These are phyloP conservation scores for Botrytis cinerea DNA, from an alignment of 2,329 filamentous ascomycete genomes.

Conservation along the genomic window DNA sequence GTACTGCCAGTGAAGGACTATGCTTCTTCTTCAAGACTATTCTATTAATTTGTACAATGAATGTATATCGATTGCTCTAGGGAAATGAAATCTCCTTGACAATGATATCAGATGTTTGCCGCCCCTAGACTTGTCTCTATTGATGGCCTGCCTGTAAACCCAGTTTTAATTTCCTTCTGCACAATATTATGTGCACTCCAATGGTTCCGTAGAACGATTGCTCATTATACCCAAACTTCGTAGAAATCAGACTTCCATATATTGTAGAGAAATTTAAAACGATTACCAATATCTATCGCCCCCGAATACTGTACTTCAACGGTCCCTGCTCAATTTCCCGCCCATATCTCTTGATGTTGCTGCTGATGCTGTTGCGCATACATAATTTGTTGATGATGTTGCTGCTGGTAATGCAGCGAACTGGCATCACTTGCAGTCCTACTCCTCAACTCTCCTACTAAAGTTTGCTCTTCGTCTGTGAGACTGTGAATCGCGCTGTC, in stretches of 20 bases:
- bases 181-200: neutral
- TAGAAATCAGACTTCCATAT: neutral
- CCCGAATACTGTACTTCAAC: neutral
- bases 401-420: slow-evolving; percentile 27
- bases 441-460: slow-evolving; percentile 30
- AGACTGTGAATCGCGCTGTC: slow-evolving; percentile 8
- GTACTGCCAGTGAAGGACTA: neutral
- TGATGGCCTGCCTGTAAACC: slow-evolving; percentile 8
- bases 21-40: neutral
- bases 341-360: slow-evolving; percentile 24
- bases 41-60: slow-evolving; percentile 13
- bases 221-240: neutral
- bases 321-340: neutral
- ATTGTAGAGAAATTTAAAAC: neutral
- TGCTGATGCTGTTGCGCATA: slow-evolving; percentile 25
- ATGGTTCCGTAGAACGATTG: neutral
- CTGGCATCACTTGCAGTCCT: slow-evolving; percentile 29
- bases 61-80: neutral
- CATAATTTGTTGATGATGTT: slow-evolving; percentile 28
- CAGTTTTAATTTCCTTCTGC: neutral
- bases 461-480: slow-evolving; percentile 16
- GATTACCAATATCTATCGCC: neutral
- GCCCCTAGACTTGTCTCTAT: slow-evolving; percentile 7
- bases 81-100: neutral
- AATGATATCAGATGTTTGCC: neutral